phyloP scores from a whole-genome alignment of 1,284 basidiomycete species.

The Apiotrichum gamsii region DNA sequence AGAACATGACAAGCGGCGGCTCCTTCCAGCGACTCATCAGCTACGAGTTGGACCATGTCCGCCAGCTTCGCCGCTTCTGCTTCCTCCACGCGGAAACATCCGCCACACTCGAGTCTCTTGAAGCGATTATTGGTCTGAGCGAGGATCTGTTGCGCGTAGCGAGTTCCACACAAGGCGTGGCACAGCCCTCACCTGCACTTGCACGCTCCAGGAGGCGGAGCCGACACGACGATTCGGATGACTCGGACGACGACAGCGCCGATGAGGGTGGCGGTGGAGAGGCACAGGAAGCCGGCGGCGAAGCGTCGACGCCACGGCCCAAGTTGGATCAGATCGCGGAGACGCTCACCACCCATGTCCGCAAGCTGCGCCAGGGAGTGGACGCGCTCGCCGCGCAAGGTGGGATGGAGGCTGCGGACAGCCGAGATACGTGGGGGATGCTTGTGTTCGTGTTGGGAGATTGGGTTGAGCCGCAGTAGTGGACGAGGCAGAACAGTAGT shows the following conservation, averaged over 20 bases:
- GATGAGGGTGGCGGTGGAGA: conserved; percentile 27
- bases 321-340: conserved; percentile 57
- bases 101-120: conserved; percentile 53
- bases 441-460: conserved; percentile 71
- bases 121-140: conserved; percentile 66
- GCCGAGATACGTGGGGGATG: conserved; percentile 57
- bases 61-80: conserved; percentile 59
- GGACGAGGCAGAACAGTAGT: background rate
- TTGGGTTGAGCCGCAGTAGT: conserved; percentile 55
- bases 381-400: conserved; percentile 48
- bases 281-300: conserved; percentile 36
- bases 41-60: conserved; percentile 62
- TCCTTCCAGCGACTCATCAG: conserved; percentile 71
- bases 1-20: conserved; percentile 53
- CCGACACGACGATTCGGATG: conserved; percentile 18
- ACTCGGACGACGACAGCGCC: conserved; percentile 52
- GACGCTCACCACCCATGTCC: conserved; percentile 64
- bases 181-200: background rate
- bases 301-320: conserved; percentile 37
- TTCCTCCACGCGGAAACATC: conserved; percentile 59
- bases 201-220: background rate
- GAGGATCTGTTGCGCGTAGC: conserved; percentile 55
- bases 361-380: conserved; percentile 50
- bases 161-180: conserved; percentile 1
- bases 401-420: conserved; percentile 52